A percentile compares a stretch with the other conserved stretches of the same genome.
These are phyloP conservation scores for Tremella fuciformis DNA, from an alignment of 768 basidiomycete genomes.

Conservation along the genomic window DNA sequence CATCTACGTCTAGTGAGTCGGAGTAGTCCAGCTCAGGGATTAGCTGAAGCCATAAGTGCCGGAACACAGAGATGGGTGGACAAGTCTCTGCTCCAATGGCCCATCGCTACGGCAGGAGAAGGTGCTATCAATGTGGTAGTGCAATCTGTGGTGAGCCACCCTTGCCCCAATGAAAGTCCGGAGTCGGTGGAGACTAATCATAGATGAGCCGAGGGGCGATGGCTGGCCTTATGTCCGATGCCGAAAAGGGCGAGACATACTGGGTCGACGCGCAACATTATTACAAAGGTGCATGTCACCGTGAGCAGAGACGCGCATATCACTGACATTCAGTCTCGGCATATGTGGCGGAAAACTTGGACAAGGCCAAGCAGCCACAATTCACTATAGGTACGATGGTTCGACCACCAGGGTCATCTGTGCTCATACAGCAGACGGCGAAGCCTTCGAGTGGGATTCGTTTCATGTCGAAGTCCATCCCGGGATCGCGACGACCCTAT, in stretches of 20 bases:
- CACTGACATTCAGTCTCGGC: slow-evolving; percentile 37
- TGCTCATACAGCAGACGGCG: slow-evolving; percentile 40
- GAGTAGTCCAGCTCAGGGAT: background rate
- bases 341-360: slow-evolving; percentile 41
- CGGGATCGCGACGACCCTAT: slow-evolving; percentile 39
- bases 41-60: slow-evolving; percentile 20
- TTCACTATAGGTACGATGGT: slow-evolving; percentile 42
- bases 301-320: background rate
- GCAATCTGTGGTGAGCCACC: slow-evolving; percentile 35
- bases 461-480: slow-evolving; percentile 48
- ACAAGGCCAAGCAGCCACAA: slow-evolving; percentile 28
- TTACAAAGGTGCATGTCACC: slow-evolving; percentile 37
- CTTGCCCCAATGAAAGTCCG: background rate
- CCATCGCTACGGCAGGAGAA: slow-evolving; percentile 44
- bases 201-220: slow-evolving; percentile 40
- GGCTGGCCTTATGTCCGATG: slow-evolving; percentile 41
- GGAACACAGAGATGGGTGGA: slow-evolving; percentile 43
- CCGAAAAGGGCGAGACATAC: slow-evolving; percentile 45
- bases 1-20: slow-evolving; percentile 48
- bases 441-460: slow-evolving; percentile 40
- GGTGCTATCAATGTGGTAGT: slow-evolving; percentile 50
- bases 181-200: background rate
- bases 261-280: slow-evolving; percentile 50
- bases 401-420: background rate
- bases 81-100: slow-evolving; percentile 51